Evolutionary conservation across 345 rosid species (phyloP).

Genomic region (Draba incana): DNA sequence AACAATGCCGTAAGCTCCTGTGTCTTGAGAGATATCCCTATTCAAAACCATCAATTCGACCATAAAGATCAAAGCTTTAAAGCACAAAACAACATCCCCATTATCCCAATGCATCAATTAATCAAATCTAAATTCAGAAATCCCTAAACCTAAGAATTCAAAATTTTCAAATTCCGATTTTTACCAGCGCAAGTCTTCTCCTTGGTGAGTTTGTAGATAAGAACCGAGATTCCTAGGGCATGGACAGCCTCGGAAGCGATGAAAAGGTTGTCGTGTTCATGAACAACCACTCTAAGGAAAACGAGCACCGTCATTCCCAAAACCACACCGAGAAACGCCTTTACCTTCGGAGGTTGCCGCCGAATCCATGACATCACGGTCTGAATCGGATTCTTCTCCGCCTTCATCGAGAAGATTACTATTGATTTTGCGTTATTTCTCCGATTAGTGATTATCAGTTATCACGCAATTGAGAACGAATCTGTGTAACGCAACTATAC

Average conservation of each 20-base stretch:
- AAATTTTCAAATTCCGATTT: background rate
- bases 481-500: conserved; percentile 25
- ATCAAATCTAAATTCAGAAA: background rate
- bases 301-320: conserved; percentile 64
- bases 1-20: conserved; percentile 91
- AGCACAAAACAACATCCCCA: background rate
- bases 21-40: conserved; percentile 86
- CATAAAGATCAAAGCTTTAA: background rate
- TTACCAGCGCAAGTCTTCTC: conserved; percentile 89
- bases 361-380: conserved; percentile 68
- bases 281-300: conserved; percentile 68
- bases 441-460: background rate
- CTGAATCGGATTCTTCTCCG: conserved; percentile 62
- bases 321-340: conserved; percentile 59
- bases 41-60: background rate
- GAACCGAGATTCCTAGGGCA: conserved; percentile 75
- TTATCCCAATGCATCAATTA: background rate
- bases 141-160: background rate
- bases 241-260: conserved; percentile 89
- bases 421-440: too few species aligned
- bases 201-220: conserved; percentile 83
- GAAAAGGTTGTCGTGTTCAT: conserved; percentile 89
- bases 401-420: conserved; percentile 47
- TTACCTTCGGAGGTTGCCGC: conserved; percentile 82
- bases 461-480: conserved; percentile 19